phyloP scores from a whole-genome alignment of 257 asterid genomes.

The Echium plantagineum region DNA sequence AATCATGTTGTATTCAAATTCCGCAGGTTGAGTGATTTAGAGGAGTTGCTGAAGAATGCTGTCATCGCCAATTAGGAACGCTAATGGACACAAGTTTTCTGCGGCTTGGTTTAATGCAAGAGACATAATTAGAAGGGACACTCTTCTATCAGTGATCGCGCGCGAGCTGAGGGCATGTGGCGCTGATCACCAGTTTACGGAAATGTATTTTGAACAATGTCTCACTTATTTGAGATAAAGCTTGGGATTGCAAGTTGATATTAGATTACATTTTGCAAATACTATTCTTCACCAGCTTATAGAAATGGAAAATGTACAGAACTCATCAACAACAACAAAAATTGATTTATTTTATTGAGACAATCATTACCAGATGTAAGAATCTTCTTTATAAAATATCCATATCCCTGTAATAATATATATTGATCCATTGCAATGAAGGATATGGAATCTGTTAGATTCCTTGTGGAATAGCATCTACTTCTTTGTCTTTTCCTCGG shows the following conservation, averaged over 20 bases:
- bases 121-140: not conserved
- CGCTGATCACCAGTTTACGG: not conserved
- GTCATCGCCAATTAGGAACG: slow-evolving; percentile 29
- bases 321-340: too few relatives aligned
- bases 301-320: not conserved
- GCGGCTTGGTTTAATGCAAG: not conserved
- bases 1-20: not conserved
- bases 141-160: not conserved
- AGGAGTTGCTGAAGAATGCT: slow-evolving; percentile 38
- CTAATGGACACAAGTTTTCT: not conserved
- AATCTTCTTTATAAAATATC: too few relatives aligned
- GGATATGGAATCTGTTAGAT: too few relatives aligned
- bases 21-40: slow-evolving; percentile 68
- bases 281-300: not conserved
- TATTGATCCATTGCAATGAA: too few relatives aligned
- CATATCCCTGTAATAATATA: too few relatives aligned
- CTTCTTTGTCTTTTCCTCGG: not conserved
- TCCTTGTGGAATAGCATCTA: too few relatives aligned
- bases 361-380: not conserved
- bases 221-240: not conserved
- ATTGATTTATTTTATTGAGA: not conserved
- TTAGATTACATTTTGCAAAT: not conserved
- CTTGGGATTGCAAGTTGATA: not conserved
- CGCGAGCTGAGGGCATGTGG: too few relatives aligned
- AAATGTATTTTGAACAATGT: not conserved